Evolutionary conservation across 139 green algal species (phyloP).

Genomic region (Desmodesmus armatus): DNA sequence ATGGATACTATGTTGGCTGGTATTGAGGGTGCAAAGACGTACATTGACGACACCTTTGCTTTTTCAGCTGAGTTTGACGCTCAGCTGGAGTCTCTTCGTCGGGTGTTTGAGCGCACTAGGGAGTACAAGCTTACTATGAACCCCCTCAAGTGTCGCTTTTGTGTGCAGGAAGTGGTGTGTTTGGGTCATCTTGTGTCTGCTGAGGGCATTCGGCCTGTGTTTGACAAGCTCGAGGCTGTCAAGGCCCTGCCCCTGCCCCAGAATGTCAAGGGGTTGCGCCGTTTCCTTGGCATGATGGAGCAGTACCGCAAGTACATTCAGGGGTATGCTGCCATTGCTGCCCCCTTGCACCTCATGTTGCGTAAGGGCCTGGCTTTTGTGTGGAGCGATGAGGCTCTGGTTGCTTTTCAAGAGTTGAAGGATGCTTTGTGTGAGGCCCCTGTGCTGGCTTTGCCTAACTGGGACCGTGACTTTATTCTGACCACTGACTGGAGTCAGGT

Average conservation of each 20-base stretch:
- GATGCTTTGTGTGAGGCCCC: slow-evolving; percentile 19
- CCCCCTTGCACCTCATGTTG: background rate
- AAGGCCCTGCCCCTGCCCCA: slow-evolving; percentile 32
- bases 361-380: slow-evolving; percentile 9
- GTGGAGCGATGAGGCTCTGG: slow-evolving; percentile 33
- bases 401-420: slow-evolving; percentile 45
- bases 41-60: slow-evolving; percentile 45
- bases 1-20: slow-evolving; percentile 36
- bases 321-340: slow-evolving; percentile 31
- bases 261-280: slow-evolving; percentile 10
- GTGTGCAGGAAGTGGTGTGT: slow-evolving; percentile 17
- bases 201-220: slow-evolving; percentile 36
- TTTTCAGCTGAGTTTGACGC: slow-evolving; percentile 32
- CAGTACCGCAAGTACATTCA: slow-evolving; percentile 38
- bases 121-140: slow-evolving; percentile 40
- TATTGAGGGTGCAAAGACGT: slow-evolving; percentile 21
- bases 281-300: slow-evolving; percentile 41
- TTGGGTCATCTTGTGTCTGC: slow-evolving; percentile 44
- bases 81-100: background rate
- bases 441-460: slow-evolving; percentile 30
- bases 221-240: slow-evolving; percentile 42
- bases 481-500: slow-evolving; percentile 48
- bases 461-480: slow-evolving; percentile 33
- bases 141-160: slow-evolving; percentile 40
- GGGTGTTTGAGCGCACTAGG: slow-evolving; percentile 2